Conservation (phyloP, 441 rosid genomes). For the Gossypium trilobum region DNA sequence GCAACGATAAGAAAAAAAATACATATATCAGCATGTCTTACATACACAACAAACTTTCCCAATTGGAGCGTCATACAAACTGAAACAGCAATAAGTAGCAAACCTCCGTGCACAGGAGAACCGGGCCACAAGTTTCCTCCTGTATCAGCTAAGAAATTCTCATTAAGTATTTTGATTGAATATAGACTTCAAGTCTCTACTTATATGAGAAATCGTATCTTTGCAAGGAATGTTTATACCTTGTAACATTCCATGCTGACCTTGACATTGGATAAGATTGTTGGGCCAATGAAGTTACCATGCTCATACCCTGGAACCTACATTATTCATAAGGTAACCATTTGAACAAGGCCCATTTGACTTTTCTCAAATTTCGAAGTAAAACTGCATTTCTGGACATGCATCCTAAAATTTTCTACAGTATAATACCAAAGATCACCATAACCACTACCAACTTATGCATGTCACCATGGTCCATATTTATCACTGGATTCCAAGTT, state of each 20-base stretch:
- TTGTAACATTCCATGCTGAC: slow-evolving; percentile 44
- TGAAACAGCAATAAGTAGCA: not conserved
- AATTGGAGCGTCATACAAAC: not conserved
- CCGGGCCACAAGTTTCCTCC: slow-evolving; percentile 44
- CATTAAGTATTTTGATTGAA: not conserved
- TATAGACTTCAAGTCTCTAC: not conserved
- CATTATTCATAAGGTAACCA: not conserved
- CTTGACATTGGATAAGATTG: slow-evolving; percentile 32
- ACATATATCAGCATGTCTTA: not conserved
- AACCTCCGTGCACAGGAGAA: slow-evolving; percentile 43
- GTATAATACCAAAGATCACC: not conserved
- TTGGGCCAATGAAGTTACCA: slow-evolving; percentile 43
- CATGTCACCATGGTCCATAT: not conserved
- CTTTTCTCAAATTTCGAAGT: not conserved
- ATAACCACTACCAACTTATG: not conserved
- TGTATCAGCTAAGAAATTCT: slow-evolving; percentile 17
- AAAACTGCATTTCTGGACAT: not conserved
- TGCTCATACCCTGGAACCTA: slow-evolving; percentile 39
- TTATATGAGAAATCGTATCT: not conserved
- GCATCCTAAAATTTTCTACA: not conserved
- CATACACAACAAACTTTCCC: not conserved
- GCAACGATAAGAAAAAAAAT: not conserved
- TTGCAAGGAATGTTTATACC: slow-evolving; percentile 18
- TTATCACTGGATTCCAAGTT: not conserved
- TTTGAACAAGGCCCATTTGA: not conserved